These are phyloP conservation scores for Prunus padus DNA, from an alignment of 306 rosid genomes.

Conservation along the genomic window DNA sequence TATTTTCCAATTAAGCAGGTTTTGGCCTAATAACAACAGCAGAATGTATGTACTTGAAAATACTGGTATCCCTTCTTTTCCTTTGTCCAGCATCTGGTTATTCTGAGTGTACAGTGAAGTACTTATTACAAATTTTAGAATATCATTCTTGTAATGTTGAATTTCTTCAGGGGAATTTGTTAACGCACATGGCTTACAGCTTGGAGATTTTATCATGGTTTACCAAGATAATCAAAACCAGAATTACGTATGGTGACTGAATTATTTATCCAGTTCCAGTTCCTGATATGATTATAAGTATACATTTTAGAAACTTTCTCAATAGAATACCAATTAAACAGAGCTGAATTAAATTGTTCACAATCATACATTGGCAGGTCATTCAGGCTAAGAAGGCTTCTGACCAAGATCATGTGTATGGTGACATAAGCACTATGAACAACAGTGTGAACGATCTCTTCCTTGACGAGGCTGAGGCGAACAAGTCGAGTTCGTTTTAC, in stretches of 20 bases:
- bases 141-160: background rate
- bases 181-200: constrained; percentile 59
- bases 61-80: constrained; percentile 53
- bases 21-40: constrained; percentile 96
- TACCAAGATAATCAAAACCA: constrained; percentile 56
- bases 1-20: constrained; percentile 45
- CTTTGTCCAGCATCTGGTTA: background rate
- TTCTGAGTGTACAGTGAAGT: background rate
- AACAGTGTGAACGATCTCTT: constrained; percentile 28
- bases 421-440: constrained; percentile 22
- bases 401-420: constrained; percentile 2
- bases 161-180: constrained; percentile 73
- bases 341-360: background rate
- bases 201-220: constrained; percentile 77
- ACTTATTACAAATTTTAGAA: background rate
- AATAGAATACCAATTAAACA: background rate
- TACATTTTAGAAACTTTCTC: background rate
- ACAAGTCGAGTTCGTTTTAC: constrained; percentile 40
- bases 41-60: constrained; percentile 97
- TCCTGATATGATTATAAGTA: too few relatives aligned
- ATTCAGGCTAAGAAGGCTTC: constrained; percentile 14
- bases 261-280: background rate
- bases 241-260: constrained; percentile 51
- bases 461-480: constrained; percentile 36
- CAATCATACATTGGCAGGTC: background rate